Evolutionary conservation across 768 basidiomycete species (phyloP), one percentile per base, ranked within the genome.

Genomic region (Pisolithus marmoratus): DNA sequence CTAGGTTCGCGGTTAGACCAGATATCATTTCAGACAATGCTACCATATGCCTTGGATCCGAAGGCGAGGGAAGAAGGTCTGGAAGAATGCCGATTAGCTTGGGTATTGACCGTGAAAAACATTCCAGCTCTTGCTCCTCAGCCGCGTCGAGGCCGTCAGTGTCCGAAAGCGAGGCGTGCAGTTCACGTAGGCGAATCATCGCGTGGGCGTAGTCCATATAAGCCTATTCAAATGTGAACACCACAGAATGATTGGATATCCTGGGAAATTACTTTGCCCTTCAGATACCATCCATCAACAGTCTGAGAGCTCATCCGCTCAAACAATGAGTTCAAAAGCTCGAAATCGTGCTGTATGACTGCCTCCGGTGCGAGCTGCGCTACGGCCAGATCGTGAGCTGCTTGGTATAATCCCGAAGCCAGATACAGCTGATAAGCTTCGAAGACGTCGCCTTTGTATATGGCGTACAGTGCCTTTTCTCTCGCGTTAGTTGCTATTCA

Each of bases 281-380:
- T 84, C 34, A 81, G 75, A 60, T 85, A 77, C 94, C 94, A 96
- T 8, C 82, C 82, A 40, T 81, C 81, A 9, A 94, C 77, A 2
- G 72, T 64, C 37, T 73, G 48, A 11, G 76, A 78, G 22, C 72
- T 73, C 57, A 98, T 83, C 8, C 76, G 75, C 46, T 70, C 73
- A 58, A 97, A 90, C 22, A 97, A 65, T n/a, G 75, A 75, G 34
- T 74, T 72, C 22, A 96, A 69, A 12, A 95, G 73, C 2, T 76
- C 79, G 8, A 76, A 58, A 58, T 78, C 76, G 40, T 74, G 65
- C 20, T 72, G 58, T 27, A 97, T 76, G 50, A 96, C 75, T 0
- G 87, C 90, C 57, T 97, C 95, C 1, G 92, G 90, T 6, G 88
- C 90, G 8, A 99, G 79, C 54, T 94, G 85, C n/a, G 75, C 68